These are phyloP conservation scores for Blastomyces parvus DNA, from an alignment of 2,329 filamentous ascomycete species.

Conservation along the genomic window DNA sequence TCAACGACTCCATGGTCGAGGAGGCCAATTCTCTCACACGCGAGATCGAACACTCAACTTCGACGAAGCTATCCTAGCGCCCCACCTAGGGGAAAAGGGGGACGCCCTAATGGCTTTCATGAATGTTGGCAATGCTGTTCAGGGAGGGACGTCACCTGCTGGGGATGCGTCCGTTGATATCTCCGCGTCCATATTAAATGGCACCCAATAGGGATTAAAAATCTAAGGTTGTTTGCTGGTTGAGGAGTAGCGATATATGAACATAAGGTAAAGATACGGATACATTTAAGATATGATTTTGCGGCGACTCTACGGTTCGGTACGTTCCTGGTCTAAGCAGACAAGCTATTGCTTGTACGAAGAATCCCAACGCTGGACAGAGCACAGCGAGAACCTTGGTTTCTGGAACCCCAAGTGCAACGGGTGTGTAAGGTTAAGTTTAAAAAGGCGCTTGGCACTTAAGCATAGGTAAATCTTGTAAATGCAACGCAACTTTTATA, in stretches of 20 bases:
- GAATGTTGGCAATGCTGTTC: not conserved
- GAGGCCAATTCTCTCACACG: conserved; percentile 9
- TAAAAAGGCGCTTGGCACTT: no score
- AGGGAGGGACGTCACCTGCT: not conserved
- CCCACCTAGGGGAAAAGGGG: not conserved
- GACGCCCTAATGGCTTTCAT: not conserved
- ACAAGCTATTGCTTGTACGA: not conserved
- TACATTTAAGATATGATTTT: not conserved
- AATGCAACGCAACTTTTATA: not conserved
- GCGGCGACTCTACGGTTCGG: no score
- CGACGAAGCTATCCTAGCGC: not conserved
- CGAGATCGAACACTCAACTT: conserved; percentile 7
- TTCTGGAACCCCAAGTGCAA: not conserved
- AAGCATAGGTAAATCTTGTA: no score
- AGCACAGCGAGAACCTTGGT: not conserved
- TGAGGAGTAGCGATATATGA: not conserved
- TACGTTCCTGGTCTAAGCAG: no score
- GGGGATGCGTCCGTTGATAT: not conserved
- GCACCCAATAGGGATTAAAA: not conserved
- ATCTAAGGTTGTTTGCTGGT: not conserved
- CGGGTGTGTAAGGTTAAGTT: not conserved
- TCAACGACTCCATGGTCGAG: conserved; percentile 9
- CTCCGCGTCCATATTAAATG: not conserved
- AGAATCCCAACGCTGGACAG: not conserved
- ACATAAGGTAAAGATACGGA: not conserved